These are phyloP conservation scores for Solanum chiquidenum DNA, from an alignment of 257 asterid species.

Conservation along the genomic window DNA sequence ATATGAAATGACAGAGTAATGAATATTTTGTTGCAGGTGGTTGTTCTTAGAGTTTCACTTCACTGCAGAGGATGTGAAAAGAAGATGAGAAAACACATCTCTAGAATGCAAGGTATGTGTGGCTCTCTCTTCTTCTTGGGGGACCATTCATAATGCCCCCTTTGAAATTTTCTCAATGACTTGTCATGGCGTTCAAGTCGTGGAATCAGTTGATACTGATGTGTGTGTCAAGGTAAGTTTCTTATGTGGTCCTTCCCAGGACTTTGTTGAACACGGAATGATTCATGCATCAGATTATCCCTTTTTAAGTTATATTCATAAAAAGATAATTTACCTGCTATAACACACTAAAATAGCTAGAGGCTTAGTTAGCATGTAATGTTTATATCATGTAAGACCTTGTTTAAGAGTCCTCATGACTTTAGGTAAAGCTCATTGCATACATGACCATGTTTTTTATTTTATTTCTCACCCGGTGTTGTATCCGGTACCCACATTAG, in stretches of 20 bases:
- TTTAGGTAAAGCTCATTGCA: too few species aligned
- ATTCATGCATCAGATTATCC: background rate
- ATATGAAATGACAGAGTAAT: background rate
- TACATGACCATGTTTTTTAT: too few species aligned
- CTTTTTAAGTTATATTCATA: background rate
- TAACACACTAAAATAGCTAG: background rate
- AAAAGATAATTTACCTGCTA: background rate
- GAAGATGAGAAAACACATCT: conserved; percentile 9
- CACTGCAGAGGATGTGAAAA: conserved; percentile 13
- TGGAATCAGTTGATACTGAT: background rate
- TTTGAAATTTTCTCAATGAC: background rate
- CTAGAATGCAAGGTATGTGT: conserved; percentile 13
- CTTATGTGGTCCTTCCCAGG: background rate
- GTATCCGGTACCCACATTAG: too few species aligned
- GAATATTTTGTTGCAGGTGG: conserved; percentile 5
- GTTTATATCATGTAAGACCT: background rate
- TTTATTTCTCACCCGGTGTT: too few species aligned
- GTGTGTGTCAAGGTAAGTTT: background rate
- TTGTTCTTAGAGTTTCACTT: conserved; percentile 7
- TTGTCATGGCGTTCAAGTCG: background rate
- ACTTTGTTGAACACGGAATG: background rate
- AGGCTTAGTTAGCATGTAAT: background rate
- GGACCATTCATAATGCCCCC: background rate
- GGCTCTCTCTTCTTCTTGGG: background rate
- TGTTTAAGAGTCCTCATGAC: background rate